Evolutionary conservation across 2,329 filamentous ascomycete genomes (phyloP), one percentile per base, ranked within the genome.

Genomic region (Colletotrichum camelliae): DNA sequence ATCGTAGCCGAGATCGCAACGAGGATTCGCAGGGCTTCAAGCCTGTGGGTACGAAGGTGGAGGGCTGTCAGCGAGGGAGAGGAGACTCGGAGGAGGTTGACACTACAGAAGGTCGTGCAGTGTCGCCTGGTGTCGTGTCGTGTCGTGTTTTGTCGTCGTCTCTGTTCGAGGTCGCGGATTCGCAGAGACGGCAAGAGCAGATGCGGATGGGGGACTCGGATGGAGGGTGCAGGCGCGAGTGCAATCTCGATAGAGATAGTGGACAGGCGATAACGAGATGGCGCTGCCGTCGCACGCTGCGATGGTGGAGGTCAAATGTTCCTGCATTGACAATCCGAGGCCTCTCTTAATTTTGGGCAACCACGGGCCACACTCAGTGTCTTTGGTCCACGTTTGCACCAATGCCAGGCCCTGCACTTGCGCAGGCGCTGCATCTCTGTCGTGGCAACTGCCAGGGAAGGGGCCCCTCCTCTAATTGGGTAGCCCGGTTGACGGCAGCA

Each of bases 281-380:
- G n/a, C 29, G 52, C 57, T 69, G 70, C 43, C 62, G 73, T 73
- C 65, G 70, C 64, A 69, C 58, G 18, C 70, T 58, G 58, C 57
- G 58, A 52, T 74, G 65, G 70, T 65, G 74, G 70, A 69, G 57
- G 21, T 33, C 64, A 31, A 60, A 48, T 69, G 74, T 76, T 70
- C 72, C 74, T 76, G 74, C 74, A 76, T 76, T 75, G 72, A 75
- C 66, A 76, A 62, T 37, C 74, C 60, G 58, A 75, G 66, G 55
- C 70, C 48, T 58, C 74, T 65, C 70, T 52, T 52, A 52, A 48
- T 57, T 75, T 71, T 70, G 67, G 74, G 67, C 70, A 74, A 74
- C 67, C 74, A 76, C 74, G 67, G 72, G 66, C 73, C 73, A 65
- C 35, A 31, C 24, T 62, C 48, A 52, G 18, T 21, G 48, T 24